A percentile compares a stretch with the other conserved stretches of the same genome.
Conservation (phyloP, 169 alveolate species). For the Miamiensis avidus region DNA sequence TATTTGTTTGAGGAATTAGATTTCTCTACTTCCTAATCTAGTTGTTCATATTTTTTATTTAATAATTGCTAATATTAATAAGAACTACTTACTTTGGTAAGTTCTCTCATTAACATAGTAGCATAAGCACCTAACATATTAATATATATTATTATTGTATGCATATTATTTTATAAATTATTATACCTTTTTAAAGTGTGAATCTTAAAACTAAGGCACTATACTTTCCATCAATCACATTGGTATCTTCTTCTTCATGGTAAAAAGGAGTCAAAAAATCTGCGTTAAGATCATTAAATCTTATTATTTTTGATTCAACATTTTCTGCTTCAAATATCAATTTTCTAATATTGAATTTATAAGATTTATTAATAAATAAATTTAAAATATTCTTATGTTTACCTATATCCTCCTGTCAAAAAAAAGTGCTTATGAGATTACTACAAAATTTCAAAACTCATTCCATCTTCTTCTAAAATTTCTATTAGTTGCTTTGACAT, state of each 20-base stretch:
- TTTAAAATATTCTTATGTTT: no score
- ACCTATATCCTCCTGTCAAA: neutral
- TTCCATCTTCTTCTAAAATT: neutral
- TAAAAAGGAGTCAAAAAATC: conserved; percentile 78
- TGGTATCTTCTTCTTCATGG: conserved; percentile 36
- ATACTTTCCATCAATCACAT: conserved; percentile 34
- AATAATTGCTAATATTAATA: no score
- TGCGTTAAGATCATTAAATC: conserved; percentile 62
- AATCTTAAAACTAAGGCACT: conserved; percentile 34
- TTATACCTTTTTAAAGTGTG: conserved; percentile 48
- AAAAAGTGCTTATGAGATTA: no score
- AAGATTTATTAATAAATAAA: no score
- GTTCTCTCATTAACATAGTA: conserved; percentile 83
- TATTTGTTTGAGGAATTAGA: no score
- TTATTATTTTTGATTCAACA: conserved; percentile 64
- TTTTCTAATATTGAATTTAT: conserved; percentile 49
- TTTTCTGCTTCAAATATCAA: conserved; percentile 61
- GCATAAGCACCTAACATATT: conserved; percentile 61
- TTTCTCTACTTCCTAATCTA: neutral
- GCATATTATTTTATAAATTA: conserved; percentile 49
- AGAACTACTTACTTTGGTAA: conserved; percentile 36
- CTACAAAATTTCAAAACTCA: no score
- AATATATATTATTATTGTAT: conserved; percentile 53
- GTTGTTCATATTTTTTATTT: neutral
- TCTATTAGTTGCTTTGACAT: neutral